Conservation (phyloP, 805 yeast species). For the Nakazawaea populi region DNA sequence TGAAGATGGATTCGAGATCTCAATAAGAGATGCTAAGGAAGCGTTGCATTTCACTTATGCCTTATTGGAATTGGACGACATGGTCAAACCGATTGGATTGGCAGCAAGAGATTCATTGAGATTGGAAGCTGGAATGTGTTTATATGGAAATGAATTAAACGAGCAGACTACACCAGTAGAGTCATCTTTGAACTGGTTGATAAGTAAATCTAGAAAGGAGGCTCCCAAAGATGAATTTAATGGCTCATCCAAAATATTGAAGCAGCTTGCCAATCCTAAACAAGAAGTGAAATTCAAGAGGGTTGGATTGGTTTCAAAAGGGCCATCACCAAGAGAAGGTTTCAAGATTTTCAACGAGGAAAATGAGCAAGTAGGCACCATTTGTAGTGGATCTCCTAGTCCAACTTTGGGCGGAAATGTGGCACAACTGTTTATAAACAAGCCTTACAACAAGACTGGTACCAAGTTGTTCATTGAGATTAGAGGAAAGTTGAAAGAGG, state of each 20-base stretch:
- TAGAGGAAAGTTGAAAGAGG: slow-evolving; percentile 78
- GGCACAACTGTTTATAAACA: slow-evolving; percentile 84
- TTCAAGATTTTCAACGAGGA: slow-evolving; percentile 52
- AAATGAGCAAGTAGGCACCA: slow-evolving; percentile 45
- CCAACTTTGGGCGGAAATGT: slow-evolving; percentile 68
- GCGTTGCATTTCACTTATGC: slow-evolving; percentile 59
- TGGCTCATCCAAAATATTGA: slow-evolving; percentile 65
- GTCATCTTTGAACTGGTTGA: slow-evolving; percentile 84
- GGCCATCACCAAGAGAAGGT: slow-evolving; percentile 92
- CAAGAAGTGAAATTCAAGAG: slow-evolving; percentile 50
- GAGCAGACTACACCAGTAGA: slow-evolving; percentile 82
- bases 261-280: slow-evolving; percentile 62
- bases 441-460: slow-evolving; percentile 68
- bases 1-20: slow-evolving; percentile 95
- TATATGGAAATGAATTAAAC: slow-evolving; percentile 87
- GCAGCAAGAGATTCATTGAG: slow-evolving; percentile 98
- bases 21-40: slow-evolving; percentile 53
- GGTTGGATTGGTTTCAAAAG: slow-evolving; percentile 69
- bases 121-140: slow-evolving; percentile 97
- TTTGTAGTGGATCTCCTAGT: slow-evolving; percentile 56
- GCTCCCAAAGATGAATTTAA: slow-evolving; percentile 50
- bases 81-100: slow-evolving; percentile 82
- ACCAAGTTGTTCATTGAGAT: slow-evolving; percentile 68
- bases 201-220: slow-evolving; percentile 72
- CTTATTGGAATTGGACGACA: slow-evolving; percentile 44